Conservation (phyloP, 1,139 yeast species). For the Yamadazyma dushanensis region DNA sequence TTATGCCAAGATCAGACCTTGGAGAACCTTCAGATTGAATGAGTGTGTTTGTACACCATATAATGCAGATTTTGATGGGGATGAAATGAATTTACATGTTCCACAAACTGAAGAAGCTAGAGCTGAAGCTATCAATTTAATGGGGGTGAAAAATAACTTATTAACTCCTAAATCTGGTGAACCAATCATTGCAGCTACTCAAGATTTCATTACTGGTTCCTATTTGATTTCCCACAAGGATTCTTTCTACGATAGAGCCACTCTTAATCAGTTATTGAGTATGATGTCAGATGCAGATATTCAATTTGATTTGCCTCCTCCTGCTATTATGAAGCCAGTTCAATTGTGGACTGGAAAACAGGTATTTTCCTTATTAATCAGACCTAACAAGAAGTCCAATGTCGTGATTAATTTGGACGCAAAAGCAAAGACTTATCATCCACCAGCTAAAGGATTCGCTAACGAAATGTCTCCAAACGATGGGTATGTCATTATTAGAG, state of each 20-base stretch:
- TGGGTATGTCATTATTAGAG: constrained; percentile 88
- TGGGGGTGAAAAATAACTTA: constrained; percentile 96
- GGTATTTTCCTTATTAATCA: constrained; percentile 81
- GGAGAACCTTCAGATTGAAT: constrained; percentile 96
- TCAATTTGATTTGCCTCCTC: constrained; percentile 94
- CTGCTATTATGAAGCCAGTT: constrained; percentile 86
- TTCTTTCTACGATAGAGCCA: constrained; percentile 85
- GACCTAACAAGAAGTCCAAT: constrained; percentile 72
- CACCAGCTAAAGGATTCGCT: constrained; percentile 65
- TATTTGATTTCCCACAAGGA: constrained; percentile 91
- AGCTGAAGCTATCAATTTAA: constrained; percentile 94
- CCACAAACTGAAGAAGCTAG: constrained; percentile 99
- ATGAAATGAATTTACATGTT: constrained; percentile 98
- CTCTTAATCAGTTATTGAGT: constrained; percentile 76
- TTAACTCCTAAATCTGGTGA: constrained; percentile 98
- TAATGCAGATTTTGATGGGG: constrained; percentile 99
- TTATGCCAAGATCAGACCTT: constrained; percentile 93
- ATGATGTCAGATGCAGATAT: constrained; percentile 95
- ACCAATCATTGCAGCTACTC: constrained; percentile 99
- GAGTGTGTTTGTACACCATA: constrained; percentile 99
- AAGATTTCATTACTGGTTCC: constrained; percentile 97
- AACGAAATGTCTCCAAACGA: constrained; percentile 98
- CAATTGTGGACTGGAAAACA: constrained; percentile 98
- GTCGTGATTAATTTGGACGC: constrained; percentile 92
- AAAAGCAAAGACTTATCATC: constrained; percentile 84